These are phyloP conservation scores for Durio zibethinus DNA, from an alignment of 345 rosid species.

Conservation along the genomic window DNA sequence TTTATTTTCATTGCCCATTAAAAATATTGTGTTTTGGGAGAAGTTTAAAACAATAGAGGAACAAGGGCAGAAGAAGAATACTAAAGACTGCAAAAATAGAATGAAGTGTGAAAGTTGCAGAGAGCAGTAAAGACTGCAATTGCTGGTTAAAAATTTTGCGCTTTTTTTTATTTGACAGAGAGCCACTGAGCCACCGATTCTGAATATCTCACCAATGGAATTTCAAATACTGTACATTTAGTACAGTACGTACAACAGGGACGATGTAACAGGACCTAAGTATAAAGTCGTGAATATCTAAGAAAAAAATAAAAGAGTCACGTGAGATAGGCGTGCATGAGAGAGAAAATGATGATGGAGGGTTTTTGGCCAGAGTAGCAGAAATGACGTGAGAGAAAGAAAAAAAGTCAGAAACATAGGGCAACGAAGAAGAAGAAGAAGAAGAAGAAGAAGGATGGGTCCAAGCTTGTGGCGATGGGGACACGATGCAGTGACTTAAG, in stretches of 20 bases:
- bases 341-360: slow-evolving; percentile 12
- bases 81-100: too few relatives aligned
- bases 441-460: slow-evolving; percentile 8
- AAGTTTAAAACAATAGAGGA: too few relatives aligned
- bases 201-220: neutral
- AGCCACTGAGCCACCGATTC: neutral
- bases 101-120: neutral
- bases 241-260: neutral
- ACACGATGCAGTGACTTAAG: slow-evolving; percentile 29
- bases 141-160: neutral
- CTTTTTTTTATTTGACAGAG: neutral
- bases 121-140: neutral
- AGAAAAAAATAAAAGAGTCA: neutral
- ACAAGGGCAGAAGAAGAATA: too few relatives aligned
- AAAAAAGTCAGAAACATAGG: neutral
- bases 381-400: neutral
- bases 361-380: neutral
- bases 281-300: too few relatives aligned
- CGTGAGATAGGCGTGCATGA: slow-evolving; percentile 37
- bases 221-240: neutral
- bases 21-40: neutral
- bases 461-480: slow-evolving; percentile 19
- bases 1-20: neutral
- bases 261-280: neutral
- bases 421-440: neutral